Evolutionary conservation across 169 alveolate species (phyloP), one percentile per base, ranked within the genome.

Genomic region (Miamiensis avidus): DNA sequence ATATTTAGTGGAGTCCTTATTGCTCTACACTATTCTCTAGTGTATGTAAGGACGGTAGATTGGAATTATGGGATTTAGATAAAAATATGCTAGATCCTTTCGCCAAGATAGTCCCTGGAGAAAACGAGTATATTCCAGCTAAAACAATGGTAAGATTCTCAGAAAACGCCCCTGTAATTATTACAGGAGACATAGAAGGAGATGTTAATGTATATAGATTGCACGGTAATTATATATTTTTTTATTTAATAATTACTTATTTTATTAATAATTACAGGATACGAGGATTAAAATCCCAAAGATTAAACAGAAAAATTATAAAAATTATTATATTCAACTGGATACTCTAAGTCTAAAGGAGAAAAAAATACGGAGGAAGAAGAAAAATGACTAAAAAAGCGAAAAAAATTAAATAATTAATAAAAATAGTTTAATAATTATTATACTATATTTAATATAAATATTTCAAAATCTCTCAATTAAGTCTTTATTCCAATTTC

Each of bases 21-120:
- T 93, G 96, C 34, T 91, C 97, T 30, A 93, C 98, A 29, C 90
- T 95, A 64, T 95, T 95, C 84, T 96, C 96, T 20, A 90, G 93
- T 34, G 97, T 96, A 33, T 96, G 97, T 74, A 97, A 95, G 83
- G 98, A 96, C 88, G 99, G 99, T 0, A 93, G 98, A 86, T 89
- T 97, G 34, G 99, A 97, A 91, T 91, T 97, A 29, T 97, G 99
- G 99, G 98, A 97, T 87, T 85, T 95, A 26, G 86, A 89, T 11
- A 90, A 95, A 78, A 92, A 89, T 79, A 92, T 92, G 88, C 30
- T 85, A 65, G 91, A 82, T 76, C 91, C 88, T 75, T 87, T 30
- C 72, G 74, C 78, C 6, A 33, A 79, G 29, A 83, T 85, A 64
- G 88, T 84, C 28, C 95, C 96, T 25, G 85, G 89, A 79, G 91